Evolutionary conservation across 1,284 basidiomycete species (phyloP), one percentile per base, ranked within the genome.

Genomic region (Ganoderma sp.): DNA sequence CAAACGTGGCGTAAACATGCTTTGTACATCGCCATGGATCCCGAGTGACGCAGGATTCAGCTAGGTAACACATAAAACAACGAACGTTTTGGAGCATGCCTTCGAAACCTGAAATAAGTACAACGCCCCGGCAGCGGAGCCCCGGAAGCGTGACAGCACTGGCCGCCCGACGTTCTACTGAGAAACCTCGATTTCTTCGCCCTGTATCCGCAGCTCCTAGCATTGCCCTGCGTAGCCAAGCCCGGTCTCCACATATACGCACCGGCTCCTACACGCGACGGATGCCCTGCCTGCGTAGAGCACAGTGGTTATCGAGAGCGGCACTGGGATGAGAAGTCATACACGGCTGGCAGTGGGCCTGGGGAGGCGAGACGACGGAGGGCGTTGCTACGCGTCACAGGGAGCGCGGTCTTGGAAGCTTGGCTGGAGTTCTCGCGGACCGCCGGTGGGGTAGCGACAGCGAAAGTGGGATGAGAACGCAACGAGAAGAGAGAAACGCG

Each of bases 401-500:
- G n/a, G n/a, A n/a, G n/a, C n/a, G n/a, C n/a, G n/a, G n/a, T n/a
- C n/a, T n/a, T n/a, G n/a, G n/a, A n/a, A n/a, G n/a, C n/a, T n/a
- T n/a, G n/a, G n/a, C n/a, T n/a, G n/a, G n/a, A 25, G 39, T 60
- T 25, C 39, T 41, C 37, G 39, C 58, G 58, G 41, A 43, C 41
- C 58, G 58, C 58, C 22, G 25, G 39, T 60, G 58, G 25, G 22
- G 56, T 34, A 60, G 58, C 22, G 39, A 34, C 8, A 60, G 58
- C 22, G 22, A 58, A 39, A 39, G 39, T 42, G 58, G 58, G 58
- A 60, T 41, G 41, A 60, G 58, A 60, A 58, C 32, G 32, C 32
- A 32, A 32, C 32, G 4, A 32, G 32, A 28, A n/a, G 37, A 43
- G 39, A 42, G 41, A 60, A n/a, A 39, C 7, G 25, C 41, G 58